These are phyloP conservation scores for Adansonia digitata DNA, from an alignment of 345 rosid genomes.

Conservation along the genomic window DNA sequence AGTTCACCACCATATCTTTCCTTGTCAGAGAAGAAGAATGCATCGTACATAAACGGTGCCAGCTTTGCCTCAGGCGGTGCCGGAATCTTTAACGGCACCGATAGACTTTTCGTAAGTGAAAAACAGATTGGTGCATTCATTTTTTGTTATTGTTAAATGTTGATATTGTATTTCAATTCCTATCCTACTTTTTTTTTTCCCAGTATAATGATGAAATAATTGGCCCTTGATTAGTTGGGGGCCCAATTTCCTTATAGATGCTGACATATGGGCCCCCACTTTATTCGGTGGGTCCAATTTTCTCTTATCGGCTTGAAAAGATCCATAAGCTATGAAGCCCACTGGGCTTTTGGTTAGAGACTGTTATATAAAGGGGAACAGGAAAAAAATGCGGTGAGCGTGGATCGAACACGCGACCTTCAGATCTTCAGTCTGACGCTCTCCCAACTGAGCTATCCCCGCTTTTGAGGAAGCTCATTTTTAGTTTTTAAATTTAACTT, in stretches of 20 bases:
- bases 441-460: conserved; percentile 87
- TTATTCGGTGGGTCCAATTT: no score
- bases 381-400: conserved; percentile 56
- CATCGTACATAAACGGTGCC: conserved; percentile 35
- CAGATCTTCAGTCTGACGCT: conserved; percentile 90
- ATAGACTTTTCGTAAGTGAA: conserved; percentile 38
- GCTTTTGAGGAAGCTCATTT: no score
- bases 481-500: no score
- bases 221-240: neutral
- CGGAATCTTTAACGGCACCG: conserved; percentile 55
- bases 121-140: neutral
- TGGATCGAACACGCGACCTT: conserved; percentile 85
- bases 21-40: conserved; percentile 7
- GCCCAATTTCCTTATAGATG: neutral
- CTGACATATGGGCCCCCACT: no score
- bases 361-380: neutral
- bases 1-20: conserved; percentile 56
- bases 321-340: no score
- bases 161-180: neutral
- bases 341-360: neutral
- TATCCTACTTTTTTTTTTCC: neutral
- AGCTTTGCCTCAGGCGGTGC: conserved; percentile 70
- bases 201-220: neutral
- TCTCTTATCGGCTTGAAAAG: no score
- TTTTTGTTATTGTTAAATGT: neutral